These are phyloP conservation scores for Tylopilus intermedius DNA, from an alignment of 768 basidiomycete species.

Conservation along the genomic window DNA sequence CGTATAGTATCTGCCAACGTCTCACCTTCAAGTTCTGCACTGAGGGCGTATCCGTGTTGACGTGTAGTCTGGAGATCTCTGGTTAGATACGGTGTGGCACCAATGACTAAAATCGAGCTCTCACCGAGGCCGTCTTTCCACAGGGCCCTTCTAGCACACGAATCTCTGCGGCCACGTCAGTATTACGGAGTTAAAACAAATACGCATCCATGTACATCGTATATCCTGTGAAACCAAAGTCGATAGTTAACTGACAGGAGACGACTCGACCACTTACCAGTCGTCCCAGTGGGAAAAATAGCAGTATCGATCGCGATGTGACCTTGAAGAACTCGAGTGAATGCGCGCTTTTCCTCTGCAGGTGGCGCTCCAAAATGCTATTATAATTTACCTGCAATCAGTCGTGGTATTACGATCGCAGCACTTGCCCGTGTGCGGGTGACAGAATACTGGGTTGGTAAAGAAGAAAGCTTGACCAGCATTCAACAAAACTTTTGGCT, in stretches of 20 bases:
- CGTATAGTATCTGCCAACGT: conserved; percentile 76
- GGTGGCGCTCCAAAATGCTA: conserved; percentile 88
- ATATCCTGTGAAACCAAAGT: conserved; percentile 38
- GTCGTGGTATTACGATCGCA: not conserved
- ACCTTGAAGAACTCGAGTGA: conserved; percentile 88
- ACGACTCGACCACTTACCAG: conserved; percentile 40
- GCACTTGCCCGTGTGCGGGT: conserved; percentile 76
- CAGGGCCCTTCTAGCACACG: conserved; percentile 70
- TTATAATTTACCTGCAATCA: not conserved
- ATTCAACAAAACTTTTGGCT: not conserved
- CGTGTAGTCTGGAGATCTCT: conserved; percentile 48
- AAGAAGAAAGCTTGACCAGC: not conserved
- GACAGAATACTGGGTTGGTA: conserved; percentile 69
- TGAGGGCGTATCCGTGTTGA: conserved; percentile 13
- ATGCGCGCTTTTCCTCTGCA: conserved; percentile 77
- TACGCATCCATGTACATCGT: conserved; percentile 39
- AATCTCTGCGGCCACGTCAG: conserved; percentile 48
- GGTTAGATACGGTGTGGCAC: not conserved
- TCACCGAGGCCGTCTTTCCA: conserved; percentile 87
- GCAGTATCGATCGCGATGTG: conserved; percentile 86
- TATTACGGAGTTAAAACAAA: not conserved
- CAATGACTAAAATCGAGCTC: not conserved
- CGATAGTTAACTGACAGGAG: not conserved
- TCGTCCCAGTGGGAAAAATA: conserved; percentile 77
- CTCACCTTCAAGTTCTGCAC: too few species aligned